Percentiles rank a stretch among this genome's conserved stretches.
phyloP scores from a whole-genome alignment of 805 yeast species.

The Wickerhamia fluorescens region DNA sequence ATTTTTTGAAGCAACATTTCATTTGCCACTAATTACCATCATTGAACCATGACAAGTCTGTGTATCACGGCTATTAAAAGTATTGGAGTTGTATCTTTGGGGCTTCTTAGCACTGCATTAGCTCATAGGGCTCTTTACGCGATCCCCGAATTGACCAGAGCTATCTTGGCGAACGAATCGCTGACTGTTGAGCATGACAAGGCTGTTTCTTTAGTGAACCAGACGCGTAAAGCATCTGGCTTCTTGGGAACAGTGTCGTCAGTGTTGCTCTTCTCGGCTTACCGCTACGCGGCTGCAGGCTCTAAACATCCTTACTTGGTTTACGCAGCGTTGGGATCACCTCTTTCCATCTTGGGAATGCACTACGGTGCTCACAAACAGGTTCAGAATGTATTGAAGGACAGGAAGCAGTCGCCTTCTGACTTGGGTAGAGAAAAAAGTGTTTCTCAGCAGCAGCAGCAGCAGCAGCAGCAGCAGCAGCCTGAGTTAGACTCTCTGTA shows the following conservation, averaged over 20 bases:
- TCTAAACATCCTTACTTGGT: constrained; percentile 70
- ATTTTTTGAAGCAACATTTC: too few species aligned
- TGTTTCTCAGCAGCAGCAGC: neutral
- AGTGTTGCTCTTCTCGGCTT: constrained; percentile 48
- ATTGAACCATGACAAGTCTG: too few species aligned
- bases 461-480: neutral
- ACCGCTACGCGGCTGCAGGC: constrained; percentile 43
- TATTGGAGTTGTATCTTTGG: constrained; percentile 60
- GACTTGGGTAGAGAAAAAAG: too few species aligned
- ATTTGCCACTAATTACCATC: too few species aligned
- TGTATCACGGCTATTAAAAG: constrained; percentile 46
- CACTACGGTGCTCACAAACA: constrained; percentile 9
- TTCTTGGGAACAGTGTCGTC: constrained; percentile 44
- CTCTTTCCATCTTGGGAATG: constrained; percentile 27
- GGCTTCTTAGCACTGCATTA: constrained; percentile 52
- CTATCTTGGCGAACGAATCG: too few species aligned
- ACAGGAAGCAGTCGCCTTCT: too few species aligned
- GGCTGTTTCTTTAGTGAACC: too few species aligned
- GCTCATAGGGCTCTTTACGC: constrained; percentile 31
- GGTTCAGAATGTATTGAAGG: constrained; percentile 13
- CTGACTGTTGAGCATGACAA: too few species aligned
- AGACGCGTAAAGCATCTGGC: constrained; percentile 16
- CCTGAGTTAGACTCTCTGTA: neutral
- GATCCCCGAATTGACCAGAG: constrained; percentile 22
- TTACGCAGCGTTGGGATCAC: constrained; percentile 54